Evolutionary conservation across 129 eudicot genomes (phyloP).

Genomic region (Erigeron canadensis): DNA sequence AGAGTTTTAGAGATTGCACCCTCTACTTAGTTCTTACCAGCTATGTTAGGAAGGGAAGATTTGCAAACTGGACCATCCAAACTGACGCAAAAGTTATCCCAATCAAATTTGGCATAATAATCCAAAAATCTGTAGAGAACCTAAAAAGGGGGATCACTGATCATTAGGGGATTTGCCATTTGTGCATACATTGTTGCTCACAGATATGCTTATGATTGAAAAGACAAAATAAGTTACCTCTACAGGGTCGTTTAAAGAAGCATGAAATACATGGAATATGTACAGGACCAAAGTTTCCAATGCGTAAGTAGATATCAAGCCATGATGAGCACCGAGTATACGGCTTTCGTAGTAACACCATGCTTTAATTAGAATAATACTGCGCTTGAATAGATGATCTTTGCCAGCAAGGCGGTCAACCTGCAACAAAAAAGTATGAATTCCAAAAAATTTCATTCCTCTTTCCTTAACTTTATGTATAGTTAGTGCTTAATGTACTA

Average conservation of each 20-base stretch:
- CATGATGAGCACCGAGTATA: slow-evolving; percentile 43
- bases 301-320: slow-evolving; percentile 43
- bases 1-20: not conserved
- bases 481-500: no score
- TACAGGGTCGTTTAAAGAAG: slow-evolving; percentile 44
- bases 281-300: slow-evolving; percentile 49
- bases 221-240: slow-evolving; percentile 29
- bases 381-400: slow-evolving; percentile 60
- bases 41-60: slow-evolving; percentile 60
- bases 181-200: slow-evolving; percentile 1
- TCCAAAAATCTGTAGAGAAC: slow-evolving; percentile 84
- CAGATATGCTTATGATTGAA: not conserved
- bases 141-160: slow-evolving; percentile 30
- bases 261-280: slow-evolving; percentile 49
- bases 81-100: slow-evolving; percentile 84
- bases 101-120: slow-evolving; percentile 82
- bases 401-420: slow-evolving; percentile 52
- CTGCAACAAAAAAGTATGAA: slow-evolving; percentile 30
- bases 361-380: slow-evolving; percentile 57
- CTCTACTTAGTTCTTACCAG: slow-evolving; percentile 46
- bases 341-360: slow-evolving; percentile 61
- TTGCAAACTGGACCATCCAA: slow-evolving; percentile 78
- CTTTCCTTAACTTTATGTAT: no score
- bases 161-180: not conserved
- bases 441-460: not conserved